Base-by-base conservation (phyloP, 305 asterid genomes). In the Solanum aculeatissimum region DNA sequence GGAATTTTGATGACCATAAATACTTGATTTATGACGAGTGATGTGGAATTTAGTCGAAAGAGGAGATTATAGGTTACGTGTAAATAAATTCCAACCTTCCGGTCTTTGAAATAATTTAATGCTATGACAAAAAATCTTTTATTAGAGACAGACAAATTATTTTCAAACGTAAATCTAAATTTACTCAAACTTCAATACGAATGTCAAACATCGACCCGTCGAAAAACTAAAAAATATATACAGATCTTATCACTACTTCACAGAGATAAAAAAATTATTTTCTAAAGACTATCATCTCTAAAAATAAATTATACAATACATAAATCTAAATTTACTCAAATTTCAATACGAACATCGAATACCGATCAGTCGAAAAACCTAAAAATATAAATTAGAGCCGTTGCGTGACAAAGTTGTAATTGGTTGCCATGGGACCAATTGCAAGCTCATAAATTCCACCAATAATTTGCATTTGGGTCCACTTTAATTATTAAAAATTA, bases 391-490 rank as follows among this genome's bases (percentile, higher is more conserved):
- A 5, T 27, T 51, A 27, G 65, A 51, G 82, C 88, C 88, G 63
- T 80, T 85, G 86, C 27, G 27, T 83, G 84, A 85, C 81, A 38
- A 72, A 53, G 69, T 88, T 74, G 21, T 51, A 29, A 11, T 49
- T 45, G 63, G 10, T 77, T 45, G 47, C 29, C 4, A 13, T 89
- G 84, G 91, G 93, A 65, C 91, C 91, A 38, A 77, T 16, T 68
- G 89, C 90, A 74, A 89, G 86, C 88, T 29, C 87, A 84, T 83
- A 88, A 82, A 85, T 68, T 69, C 84, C 72, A 63, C 40, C 82
- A 83, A 49, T 91, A 72, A 68, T 85, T 87, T 89, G 55, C 66
- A 72, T 25, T 85, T 74, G 88, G 85, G 87, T 71, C 90, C 87
- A 11, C 40, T 4, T 71, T 16, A 42, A 58, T 84, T 13, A 66